Evolutionary conservation across 2,329 filamentous ascomycete genomes (phyloP), one percentile per base, ranked within the genome.

Genomic region (Verruconis gallopava): DNA sequence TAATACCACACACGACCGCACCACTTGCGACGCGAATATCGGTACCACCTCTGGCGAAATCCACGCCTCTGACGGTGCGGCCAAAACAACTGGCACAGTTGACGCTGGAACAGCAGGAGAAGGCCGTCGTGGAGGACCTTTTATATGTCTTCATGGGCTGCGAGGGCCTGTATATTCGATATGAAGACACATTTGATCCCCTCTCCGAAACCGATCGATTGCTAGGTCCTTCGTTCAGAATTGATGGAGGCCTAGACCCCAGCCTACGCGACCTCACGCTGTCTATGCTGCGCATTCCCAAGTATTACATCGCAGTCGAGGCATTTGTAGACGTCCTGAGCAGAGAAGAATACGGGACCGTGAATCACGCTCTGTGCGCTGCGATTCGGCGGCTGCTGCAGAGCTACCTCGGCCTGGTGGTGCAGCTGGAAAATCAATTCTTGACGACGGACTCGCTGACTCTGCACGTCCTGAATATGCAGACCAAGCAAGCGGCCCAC

Each of bases 111-210:
- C 74, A 75, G 2, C 91, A 98, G 59, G 91, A 98, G 63, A 75
- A 78, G 18, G 82, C 77, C 5, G 81, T 98, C 37, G 69, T 96
- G 34, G 88, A 95, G 51, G 91, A 98, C 53, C 64, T 98, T 13
- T 63, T 96, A 25, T 95, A 89, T 56, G 86, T 93, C 4, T 93
- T 96, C 53, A 95, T 98, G 88, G 91, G 91, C 18, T 94, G 86
- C 49, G 91, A 98, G 62, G 91, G 91, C n/a, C 86, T 94, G 59
- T 96, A 96, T 57, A 83, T 98, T 47, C 82, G 85, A 43, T 96
- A 85, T 56, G 74, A 73, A 45, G 81, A 85, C 50, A 73, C 75
- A 5, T 96, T 93, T 58, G 79, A 94, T 51, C 85, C 88, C 0
- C 66, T 72, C 3, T 77, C 85, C 40, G 91, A 98, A 63, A 85